Evolutionary conservation across 2,329 filamentous ascomycete species (phyloP).

Genomic region (Claviceps cyperi): DNA sequence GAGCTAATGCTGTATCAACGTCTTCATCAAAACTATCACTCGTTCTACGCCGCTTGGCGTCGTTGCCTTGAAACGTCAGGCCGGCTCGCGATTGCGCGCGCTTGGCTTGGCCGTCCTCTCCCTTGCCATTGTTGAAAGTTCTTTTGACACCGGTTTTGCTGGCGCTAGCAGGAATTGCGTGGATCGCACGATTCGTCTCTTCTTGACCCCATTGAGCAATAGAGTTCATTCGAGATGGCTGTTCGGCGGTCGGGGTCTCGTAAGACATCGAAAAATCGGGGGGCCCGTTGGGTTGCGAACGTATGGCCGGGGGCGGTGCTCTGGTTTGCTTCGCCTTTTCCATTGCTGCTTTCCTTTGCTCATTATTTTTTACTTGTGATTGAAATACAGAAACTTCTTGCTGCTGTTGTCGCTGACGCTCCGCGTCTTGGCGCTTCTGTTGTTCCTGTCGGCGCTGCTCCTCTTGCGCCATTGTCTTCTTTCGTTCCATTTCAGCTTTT

Average conservation of each 20-base stretch:
- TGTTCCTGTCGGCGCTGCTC: constrained; percentile 48
- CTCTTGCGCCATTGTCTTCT: constrained; percentile 51
- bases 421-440: constrained; percentile 44
- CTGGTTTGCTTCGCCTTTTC: constrained; percentile 51
- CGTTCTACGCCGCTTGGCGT: constrained; percentile 68
- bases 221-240: constrained; percentile 44
- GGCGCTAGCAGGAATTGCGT: constrained; percentile 41
- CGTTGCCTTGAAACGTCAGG: constrained; percentile 51
- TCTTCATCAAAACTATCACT: constrained; percentile 57
- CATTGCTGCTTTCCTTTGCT: constrained; percentile 47
- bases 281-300: constrained; percentile 38
- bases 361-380: constrained; percentile 50
- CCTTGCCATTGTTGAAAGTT: constrained; percentile 50
- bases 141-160: constrained; percentile 57
- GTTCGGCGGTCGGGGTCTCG: constrained; percentile 24
- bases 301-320: constrained; percentile 44
- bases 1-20: constrained; percentile 37
- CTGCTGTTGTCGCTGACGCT: constrained; percentile 46
- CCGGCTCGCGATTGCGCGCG: constrained; percentile 31
- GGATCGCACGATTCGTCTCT: constrained; percentile 46
- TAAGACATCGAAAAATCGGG: constrained; percentile 28
- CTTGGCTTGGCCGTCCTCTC: constrained; percentile 37
- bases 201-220: constrained; percentile 38
- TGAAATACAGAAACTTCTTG: constrained; percentile 44
- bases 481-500: constrained; percentile 69